Percentiles rank a stretch among this genome's conserved stretches.
Conservation (phyloP, 345 rosid species). For the Salix purpurea region DNA sequence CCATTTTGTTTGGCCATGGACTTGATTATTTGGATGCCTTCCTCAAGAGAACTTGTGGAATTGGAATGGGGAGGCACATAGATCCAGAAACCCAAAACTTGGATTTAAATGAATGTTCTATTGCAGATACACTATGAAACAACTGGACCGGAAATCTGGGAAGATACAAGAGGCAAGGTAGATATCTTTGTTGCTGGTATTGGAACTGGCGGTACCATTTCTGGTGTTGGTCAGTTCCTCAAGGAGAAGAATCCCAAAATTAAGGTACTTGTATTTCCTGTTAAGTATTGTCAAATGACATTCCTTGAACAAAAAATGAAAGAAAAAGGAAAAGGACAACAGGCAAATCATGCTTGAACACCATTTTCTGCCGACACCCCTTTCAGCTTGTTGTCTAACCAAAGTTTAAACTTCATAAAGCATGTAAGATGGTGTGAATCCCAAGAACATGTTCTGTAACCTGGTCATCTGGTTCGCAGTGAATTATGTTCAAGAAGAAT, state of each 20-base stretch:
- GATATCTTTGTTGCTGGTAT: conserved; percentile 33
- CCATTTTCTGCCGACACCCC: neutral
- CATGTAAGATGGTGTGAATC: conserved; percentile 1
- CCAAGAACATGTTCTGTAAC: neutral
- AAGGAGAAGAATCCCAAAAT: conserved; percentile 34
- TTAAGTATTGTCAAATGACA: neutral
- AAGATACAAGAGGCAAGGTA: conserved; percentile 34
- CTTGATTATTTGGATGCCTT: neutral
- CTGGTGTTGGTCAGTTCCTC: conserved; percentile 30
- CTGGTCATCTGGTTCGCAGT: too few species aligned
- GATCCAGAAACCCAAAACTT: neutral
- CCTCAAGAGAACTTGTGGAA: too few species aligned
- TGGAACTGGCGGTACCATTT: conserved; percentile 28
- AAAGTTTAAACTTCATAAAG: conserved; percentile 4
- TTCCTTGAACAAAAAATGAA: too few species aligned
- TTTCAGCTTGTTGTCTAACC: neutral
- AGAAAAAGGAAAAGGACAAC: too few species aligned
- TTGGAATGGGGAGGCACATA: neutral
- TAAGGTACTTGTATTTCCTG: conserved; percentile 21
- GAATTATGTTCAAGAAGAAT: neutral
- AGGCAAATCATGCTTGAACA: too few species aligned
- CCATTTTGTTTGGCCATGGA: neutral
- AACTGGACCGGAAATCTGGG: conserved; percentile 37
- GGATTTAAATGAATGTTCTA: neutral
- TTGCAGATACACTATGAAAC: conserved; percentile 32